phyloP scores from a whole-genome alignment of 139 green algal genomes.

The Coelastrella sp. region DNA sequence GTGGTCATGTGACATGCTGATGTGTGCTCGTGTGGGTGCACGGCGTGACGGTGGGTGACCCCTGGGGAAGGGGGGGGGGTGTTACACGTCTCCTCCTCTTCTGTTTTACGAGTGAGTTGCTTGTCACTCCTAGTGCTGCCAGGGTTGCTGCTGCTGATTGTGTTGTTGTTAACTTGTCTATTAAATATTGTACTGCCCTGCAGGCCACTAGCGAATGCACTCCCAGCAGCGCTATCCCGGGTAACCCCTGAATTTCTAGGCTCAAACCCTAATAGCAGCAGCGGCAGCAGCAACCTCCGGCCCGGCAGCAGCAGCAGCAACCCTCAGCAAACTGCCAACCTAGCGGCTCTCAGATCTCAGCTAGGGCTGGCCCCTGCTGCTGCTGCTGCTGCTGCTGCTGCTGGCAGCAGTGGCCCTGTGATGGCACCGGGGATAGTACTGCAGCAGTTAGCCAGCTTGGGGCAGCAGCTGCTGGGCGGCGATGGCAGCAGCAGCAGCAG shows the following conservation, averaged over 20 bases:
- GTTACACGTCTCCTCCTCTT: too few relatives aligned
- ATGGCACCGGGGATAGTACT: neutral
- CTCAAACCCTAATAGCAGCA: neutral
- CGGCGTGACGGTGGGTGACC: too few relatives aligned
- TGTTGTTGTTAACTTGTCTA: neutral
- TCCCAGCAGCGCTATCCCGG: slow-evolving; percentile 21
- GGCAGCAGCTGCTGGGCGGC: slow-evolving; percentile 40
- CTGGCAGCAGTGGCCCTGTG: neutral
- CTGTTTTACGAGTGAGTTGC: too few relatives aligned
- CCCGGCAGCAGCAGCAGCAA: neutral
- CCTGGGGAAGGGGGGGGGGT: too few relatives aligned
- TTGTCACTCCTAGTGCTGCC: neutral
- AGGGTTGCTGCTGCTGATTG: neutral
- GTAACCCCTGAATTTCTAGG: neutral
- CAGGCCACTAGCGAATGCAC: neutral
- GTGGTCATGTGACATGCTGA: too few relatives aligned
- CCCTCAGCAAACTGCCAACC: neutral
- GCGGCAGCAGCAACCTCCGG: too few relatives aligned
- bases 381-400: slow-evolving; percentile 38
- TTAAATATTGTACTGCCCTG: neutral
- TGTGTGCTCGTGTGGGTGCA: too few relatives aligned
- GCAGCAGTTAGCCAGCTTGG: slow-evolving; percentile 16
- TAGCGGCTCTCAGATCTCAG: neutral
- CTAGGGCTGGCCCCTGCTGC: neutral
- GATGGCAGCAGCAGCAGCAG: neutral